phyloP scores from a whole-genome alignment of 306 rosid species.

The Ormosia semicastrata region DNA sequence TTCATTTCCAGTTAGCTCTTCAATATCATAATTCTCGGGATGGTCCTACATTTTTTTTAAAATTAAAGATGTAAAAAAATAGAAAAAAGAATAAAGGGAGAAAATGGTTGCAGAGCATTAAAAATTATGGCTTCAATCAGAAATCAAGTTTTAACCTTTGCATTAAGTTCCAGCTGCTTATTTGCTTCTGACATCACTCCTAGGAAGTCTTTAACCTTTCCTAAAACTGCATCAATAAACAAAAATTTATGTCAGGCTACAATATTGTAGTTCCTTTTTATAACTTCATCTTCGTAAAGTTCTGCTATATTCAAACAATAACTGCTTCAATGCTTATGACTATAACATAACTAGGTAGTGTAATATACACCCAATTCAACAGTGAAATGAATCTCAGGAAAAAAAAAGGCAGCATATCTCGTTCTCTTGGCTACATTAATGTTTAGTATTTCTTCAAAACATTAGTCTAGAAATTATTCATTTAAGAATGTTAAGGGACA shows the following conservation, averaged over 20 bases:
- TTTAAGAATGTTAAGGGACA: background rate
- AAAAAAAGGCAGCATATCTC: background rate
- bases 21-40: slow-evolving; percentile 63
- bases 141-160: slow-evolving; percentile 57
- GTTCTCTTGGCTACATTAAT: background rate
- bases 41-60: slow-evolving; percentile 46
- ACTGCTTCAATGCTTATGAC: background rate
- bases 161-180: slow-evolving; percentile 50
- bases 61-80: background rate
- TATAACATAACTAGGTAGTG: background rate
- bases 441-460: background rate
- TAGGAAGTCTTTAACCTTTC: slow-evolving; percentile 53
- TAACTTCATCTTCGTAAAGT: background rate
- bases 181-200: slow-evolving; percentile 83
- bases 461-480: background rate
- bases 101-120: background rate
- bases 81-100: background rate
- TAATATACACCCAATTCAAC: background rate
- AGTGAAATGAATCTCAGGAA: background rate
- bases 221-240: slow-evolving; percentile 32
- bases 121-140: background rate
- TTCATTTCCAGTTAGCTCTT: slow-evolving; percentile 74
- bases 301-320: background rate
- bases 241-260: background rate
- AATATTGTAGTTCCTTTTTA: background rate